These are phyloP conservation scores for Calcarisporium arbuscula DNA, from an alignment of 2,329 filamentous ascomycete genomes.

Conservation along the genomic window DNA sequence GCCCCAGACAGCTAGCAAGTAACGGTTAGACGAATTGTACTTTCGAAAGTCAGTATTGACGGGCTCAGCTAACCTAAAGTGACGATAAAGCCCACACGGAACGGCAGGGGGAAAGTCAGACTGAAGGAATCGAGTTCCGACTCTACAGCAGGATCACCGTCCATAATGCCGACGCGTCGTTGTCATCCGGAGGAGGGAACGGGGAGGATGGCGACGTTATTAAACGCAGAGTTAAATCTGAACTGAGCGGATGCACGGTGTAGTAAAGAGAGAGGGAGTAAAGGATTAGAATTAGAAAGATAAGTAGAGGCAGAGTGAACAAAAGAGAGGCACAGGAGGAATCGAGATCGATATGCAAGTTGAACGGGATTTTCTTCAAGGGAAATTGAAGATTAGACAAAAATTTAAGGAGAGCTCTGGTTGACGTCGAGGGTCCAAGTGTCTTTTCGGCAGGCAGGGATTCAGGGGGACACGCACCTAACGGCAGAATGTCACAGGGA, in stretches of 20 bases:
- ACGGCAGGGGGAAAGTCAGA: constrained; percentile 80
- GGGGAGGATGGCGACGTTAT: too few species aligned
- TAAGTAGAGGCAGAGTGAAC: background rate
- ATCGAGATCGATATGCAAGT: constrained; percentile 4
- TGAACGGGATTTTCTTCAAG: too few species aligned
- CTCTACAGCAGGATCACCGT: constrained; percentile 68
- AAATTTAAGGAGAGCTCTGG: too few species aligned
- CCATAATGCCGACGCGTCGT: constrained; percentile 42
- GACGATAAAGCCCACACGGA: constrained; percentile 78
- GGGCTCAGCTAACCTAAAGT: constrained; percentile 60
- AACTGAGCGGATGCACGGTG: too few species aligned
- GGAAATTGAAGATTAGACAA: too few species aligned
- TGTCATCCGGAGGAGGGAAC: too few species aligned
- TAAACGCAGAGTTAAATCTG: too few species aligned
- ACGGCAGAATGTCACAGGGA: too few species aligned
- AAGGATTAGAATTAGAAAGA: constrained; percentile 1
- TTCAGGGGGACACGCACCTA: too few species aligned
- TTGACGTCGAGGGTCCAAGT: too few species aligned
- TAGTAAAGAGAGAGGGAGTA: background rate
- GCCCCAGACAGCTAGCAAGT: constrained; percentile 73
- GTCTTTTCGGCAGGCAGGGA: too few species aligned
- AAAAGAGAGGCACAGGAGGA: background rate
- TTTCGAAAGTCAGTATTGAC: background rate
- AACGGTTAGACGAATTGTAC: background rate
- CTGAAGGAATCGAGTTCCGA: constrained; percentile 76